A percentile compares a stretch with the other conserved stretches of the same genome.
Conservation (phyloP, 805 yeast species). For the Yarrowia hollandica region DNA sequence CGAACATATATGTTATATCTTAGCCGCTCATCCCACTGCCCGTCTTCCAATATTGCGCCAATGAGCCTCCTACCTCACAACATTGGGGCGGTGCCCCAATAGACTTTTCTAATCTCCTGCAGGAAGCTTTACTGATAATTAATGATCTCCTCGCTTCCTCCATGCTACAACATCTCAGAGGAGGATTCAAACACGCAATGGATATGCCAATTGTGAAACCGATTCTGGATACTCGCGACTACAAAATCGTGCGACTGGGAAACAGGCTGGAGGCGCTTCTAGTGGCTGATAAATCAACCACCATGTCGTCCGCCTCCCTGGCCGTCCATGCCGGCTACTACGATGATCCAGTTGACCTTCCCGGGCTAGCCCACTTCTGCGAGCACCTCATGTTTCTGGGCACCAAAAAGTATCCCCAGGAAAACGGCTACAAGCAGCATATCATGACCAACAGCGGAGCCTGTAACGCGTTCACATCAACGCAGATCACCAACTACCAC, state of each 20-base stretch:
- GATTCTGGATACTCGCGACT: slow-evolving; percentile 66
- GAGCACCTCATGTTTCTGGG: slow-evolving; percentile 86
- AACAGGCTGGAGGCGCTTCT: slow-evolving; percentile 70
- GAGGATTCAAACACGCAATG: not conserved
- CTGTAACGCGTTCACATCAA: slow-evolving; percentile 89
- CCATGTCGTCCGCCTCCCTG: slow-evolving; percentile 67
- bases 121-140: no score
- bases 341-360: slow-evolving; percentile 66
- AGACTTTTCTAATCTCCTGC: not conserved
- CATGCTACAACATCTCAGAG: not conserved
- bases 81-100: no score
- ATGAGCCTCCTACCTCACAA: no score
- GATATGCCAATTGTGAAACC: slow-evolving; percentile 44
- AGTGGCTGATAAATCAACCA: slow-evolving; percentile 71
- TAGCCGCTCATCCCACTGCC: no score
- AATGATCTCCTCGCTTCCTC: no score
- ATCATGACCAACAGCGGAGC: slow-evolving; percentile 81
- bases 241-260: slow-evolving; percentile 62
- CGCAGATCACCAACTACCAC: slow-evolving; percentile 84
- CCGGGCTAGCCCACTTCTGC: slow-evolving; percentile 87
- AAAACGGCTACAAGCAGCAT: slow-evolving; percentile 70
- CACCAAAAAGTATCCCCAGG: slow-evolving; percentile 70
- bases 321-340: slow-evolving; percentile 80
- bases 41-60: no score
- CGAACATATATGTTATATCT: no score